Evolutionary conservation across 2,329 filamentous ascomycete genomes (phyloP), one percentile per base, ranked within the genome.

Genomic region (Biscogniauxia mediterranea): DNA sequence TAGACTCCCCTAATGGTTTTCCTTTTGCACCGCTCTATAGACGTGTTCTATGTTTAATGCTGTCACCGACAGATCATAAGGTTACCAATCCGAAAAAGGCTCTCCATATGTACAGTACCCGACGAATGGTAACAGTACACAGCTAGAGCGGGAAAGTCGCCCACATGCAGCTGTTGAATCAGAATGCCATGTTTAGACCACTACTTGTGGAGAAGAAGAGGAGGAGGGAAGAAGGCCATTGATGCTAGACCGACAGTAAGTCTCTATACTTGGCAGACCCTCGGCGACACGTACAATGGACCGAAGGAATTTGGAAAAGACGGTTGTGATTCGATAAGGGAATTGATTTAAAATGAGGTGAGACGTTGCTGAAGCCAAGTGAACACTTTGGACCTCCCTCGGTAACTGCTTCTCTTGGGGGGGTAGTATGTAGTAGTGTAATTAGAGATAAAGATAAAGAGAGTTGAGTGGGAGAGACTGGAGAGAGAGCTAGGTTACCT

Each of bases 341-440:
- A 50, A 25, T 52, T 52, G 50, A 52, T 56, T 32, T 64, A 58
- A 61, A 63, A 61, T 61, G 57, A 65, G 57, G 59, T 65, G 61
- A 65, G 64, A 65, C 61, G 62, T 54, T 64, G 61, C 57, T 58
- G 54, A 60, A 63, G 61, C 56, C 52, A 58, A 58, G 38, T 46
- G 38, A 46, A 11, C 38, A 46, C 38, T n/a, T 17, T 11, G 38
- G 38, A n/a, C 15, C 38, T 46, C 38, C 38, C 38, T 46, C 38
- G 38, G 38, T 46, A 46, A 46, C 38, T 46, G 15, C 38, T 46
- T 46, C 38, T 42, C 5, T 4, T 9, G 38, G 15, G 6, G 38
- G 15, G 38, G 28, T 32, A 23, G 23, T 32, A 32, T 1, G 28
- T 32, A 13, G 28, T 23, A 23, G 23, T 23, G 23, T 23, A 23